Percentiles rank a stretch among this genome's conserved stretches.
Evolutionary conservation across 2,329 filamentous ascomycete genomes (phyloP).

Genomic region (Nemania diffusa): DNA sequence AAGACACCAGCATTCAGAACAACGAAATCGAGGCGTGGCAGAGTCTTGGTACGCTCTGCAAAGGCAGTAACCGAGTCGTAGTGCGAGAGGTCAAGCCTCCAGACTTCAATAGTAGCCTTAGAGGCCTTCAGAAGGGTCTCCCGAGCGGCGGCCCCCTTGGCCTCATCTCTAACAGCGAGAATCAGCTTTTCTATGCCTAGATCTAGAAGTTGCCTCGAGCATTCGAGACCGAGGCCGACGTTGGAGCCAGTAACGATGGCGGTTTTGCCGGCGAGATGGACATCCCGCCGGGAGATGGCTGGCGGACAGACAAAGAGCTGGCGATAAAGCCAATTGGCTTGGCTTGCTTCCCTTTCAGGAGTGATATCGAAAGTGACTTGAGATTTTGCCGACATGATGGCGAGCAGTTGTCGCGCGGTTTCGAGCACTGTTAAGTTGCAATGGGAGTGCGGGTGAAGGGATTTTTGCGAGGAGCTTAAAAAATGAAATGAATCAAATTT

Average conservation of each 20-base stretch:
- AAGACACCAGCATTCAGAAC: slow-evolving; percentile 48
- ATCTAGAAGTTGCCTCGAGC: slow-evolving; percentile 21
- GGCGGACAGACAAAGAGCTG: background rate
- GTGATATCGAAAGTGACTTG: background rate
- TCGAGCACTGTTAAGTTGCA: too few species aligned
- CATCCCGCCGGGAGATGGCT: background rate
- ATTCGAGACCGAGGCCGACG: slow-evolving; percentile 31
- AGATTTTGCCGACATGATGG: too few species aligned
- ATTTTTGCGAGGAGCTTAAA: too few species aligned
- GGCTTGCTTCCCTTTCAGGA: background rate
- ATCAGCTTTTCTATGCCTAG: slow-evolving; percentile 30
- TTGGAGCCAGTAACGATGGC: slow-evolving; percentile 39
- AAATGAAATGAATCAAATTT: too few species aligned
- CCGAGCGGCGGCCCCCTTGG: slow-evolving; percentile 7
- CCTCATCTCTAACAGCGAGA: slow-evolving; percentile 29
- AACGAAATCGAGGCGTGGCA: slow-evolving; percentile 26
- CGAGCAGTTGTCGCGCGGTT: too few species aligned
- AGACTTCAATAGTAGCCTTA: slow-evolving; percentile 22
- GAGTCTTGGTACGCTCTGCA: slow-evolving; percentile 8
- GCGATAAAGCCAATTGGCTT: background rate
- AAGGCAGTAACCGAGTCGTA: slow-evolving; percentile 35
- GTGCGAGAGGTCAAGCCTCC: slow-evolving; percentile 28
- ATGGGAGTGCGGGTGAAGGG: too few species aligned
- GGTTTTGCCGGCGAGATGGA: slow-evolving; percentile 28
- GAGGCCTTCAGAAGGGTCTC: background rate